phyloP scores from a whole-genome alignment of 768 basidiomycete genomes.

The Leccinum variicolor region DNA sequence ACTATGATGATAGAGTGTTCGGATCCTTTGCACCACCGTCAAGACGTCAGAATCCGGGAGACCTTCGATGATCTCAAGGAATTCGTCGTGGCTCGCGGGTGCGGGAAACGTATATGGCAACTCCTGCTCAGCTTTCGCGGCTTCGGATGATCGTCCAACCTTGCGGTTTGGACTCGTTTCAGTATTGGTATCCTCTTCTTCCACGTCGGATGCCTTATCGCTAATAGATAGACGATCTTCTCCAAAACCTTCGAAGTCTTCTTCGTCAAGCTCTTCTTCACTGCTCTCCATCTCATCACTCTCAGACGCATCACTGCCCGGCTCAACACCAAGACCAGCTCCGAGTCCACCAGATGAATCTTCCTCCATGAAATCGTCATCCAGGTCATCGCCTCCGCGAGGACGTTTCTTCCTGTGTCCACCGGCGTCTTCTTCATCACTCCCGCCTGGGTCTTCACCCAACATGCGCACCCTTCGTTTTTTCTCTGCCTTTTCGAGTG shows the following conservation, averaged over 20 bases:
- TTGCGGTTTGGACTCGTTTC: conserved; percentile 35
- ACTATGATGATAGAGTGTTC: conserved; percentile 88
- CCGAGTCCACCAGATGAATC: conserved; percentile 35
- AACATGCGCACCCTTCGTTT: conserved; percentile 79
- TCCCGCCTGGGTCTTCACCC: conserved; percentile 69
- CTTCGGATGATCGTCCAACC: conserved; percentile 33
- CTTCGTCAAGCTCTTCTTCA: conserved; percentile 25
- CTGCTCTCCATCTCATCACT: conserved; percentile 30
- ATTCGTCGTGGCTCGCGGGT: conserved; percentile 82
- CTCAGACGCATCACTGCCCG: conserved; percentile 39
- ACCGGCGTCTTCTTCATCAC: conserved; percentile 52
- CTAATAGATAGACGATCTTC: conserved; percentile 35
- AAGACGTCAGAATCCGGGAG: conserved; percentile 71
- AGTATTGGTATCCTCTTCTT: conserved; percentile 41
- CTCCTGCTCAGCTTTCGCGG: conserved; percentile 43
- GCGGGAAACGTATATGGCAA: conserved; percentile 93
- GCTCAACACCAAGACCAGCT: conserved; percentile 35
- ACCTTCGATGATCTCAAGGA: conserved; percentile 75
- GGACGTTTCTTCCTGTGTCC: conserved; percentile 45
- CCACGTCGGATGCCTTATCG: conserved; percentile 34
- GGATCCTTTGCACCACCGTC: conserved; percentile 84
- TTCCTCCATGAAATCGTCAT: conserved; percentile 73
- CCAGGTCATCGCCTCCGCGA: conserved; percentile 82
- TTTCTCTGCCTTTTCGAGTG: conserved; percentile 82
- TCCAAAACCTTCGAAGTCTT: conserved; percentile 30